Evolutionary conservation across 164 flowering plant genomes (phyloP).

Genomic region (Sedum album): DNA sequence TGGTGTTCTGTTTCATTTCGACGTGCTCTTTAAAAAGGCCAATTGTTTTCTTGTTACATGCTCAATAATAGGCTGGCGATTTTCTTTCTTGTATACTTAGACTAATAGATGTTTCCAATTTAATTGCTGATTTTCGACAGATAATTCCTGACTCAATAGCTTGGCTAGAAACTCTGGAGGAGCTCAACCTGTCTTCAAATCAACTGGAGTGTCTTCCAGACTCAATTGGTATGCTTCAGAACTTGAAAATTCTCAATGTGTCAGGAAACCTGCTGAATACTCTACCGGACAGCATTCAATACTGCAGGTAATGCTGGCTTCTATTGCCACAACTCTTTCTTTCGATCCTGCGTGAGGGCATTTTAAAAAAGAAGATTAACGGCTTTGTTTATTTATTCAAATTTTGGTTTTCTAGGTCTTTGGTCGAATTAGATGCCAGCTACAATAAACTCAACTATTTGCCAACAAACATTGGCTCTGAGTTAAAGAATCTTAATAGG

Average conservation of each 20-base stretch:
- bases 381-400: background rate
- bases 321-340: background rate
- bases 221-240: conserved; percentile 73
- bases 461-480: conserved; percentile 83
- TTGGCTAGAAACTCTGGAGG: conserved; percentile 67
- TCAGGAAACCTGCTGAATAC: conserved; percentile 64
- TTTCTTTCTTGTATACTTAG: background rate
- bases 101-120: background rate
- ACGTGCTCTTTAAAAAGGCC: no score
- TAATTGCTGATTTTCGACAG: no score
- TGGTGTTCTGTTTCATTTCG: no score
- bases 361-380: no score
- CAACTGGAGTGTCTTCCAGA: conserved; percentile 72
- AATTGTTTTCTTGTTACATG: background rate
- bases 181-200: conserved; percentile 66
- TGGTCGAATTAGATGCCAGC: conserved; percentile 82
- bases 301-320: conserved; percentile 58
- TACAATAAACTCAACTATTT: conserved; percentile 61
- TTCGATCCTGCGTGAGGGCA: background rate
- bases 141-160: conserved; percentile 78
- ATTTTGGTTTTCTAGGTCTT: conserved; percentile 36
- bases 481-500: conserved; percentile 45
- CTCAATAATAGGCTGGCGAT: background rate
- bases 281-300: conserved; percentile 71
- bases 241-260: conserved; percentile 58